A percentile compares a stretch with the other conserved stretches of the same genome.
Evolutionary conservation across 1,284 basidiomycete species (phyloP).

Genomic region (Vanrija pseudolonga): DNA sequence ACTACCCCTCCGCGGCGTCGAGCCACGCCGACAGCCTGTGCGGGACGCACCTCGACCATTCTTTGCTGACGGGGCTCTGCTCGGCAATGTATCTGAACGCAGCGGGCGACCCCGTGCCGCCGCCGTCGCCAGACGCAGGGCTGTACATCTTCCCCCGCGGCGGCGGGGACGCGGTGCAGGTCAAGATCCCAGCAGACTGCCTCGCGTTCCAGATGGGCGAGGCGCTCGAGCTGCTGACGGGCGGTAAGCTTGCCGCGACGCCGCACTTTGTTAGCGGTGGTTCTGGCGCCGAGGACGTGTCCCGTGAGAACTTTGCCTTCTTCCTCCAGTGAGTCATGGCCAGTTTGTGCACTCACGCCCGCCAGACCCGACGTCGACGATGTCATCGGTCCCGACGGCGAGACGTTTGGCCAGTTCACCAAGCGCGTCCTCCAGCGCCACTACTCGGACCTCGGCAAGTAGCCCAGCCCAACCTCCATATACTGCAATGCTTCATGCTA

Average conservation of each 20-base stretch:
- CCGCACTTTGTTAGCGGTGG: slow-evolving; percentile 75
- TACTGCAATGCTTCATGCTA: too few relatives aligned
- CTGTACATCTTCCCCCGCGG: slow-evolving; percentile 79
- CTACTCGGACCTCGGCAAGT: slow-evolving; percentile 51
- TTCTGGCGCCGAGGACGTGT: slow-evolving; percentile 51
- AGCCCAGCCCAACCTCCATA: too few relatives aligned
- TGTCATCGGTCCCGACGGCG: slow-evolving; percentile 57
- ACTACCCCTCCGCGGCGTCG: slow-evolving; percentile 64
- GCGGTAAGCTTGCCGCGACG: slow-evolving; percentile 66
- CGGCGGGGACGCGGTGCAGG: slow-evolving; percentile 63
- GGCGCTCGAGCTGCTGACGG: slow-evolving; percentile 80
- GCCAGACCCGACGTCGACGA: slow-evolving; percentile 68
- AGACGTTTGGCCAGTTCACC: slow-evolving; percentile 85
- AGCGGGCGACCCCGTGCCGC: slow-evolving; percentile 35
- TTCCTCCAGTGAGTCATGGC: slow-evolving; percentile 68
- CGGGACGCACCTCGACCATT: slow-evolving; percentile 64
- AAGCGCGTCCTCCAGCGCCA: slow-evolving; percentile 75
- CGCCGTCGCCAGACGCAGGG: slow-evolving; percentile 59
- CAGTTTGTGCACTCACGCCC: neutral
- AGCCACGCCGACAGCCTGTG: slow-evolving; percentile 69
- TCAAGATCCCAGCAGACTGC: slow-evolving; percentile 66
- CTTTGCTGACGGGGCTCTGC: slow-evolving; percentile 82
- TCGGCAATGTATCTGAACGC: slow-evolving; percentile 68
- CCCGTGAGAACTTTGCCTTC: slow-evolving; percentile 75
- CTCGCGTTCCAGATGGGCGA: slow-evolving; percentile 89